Percentiles rank a stretch among this genome's conserved stretches.
Conservation (phyloP, 2,329 filamentous ascomycete genomes). For the Exophiala oligosperma region DNA sequence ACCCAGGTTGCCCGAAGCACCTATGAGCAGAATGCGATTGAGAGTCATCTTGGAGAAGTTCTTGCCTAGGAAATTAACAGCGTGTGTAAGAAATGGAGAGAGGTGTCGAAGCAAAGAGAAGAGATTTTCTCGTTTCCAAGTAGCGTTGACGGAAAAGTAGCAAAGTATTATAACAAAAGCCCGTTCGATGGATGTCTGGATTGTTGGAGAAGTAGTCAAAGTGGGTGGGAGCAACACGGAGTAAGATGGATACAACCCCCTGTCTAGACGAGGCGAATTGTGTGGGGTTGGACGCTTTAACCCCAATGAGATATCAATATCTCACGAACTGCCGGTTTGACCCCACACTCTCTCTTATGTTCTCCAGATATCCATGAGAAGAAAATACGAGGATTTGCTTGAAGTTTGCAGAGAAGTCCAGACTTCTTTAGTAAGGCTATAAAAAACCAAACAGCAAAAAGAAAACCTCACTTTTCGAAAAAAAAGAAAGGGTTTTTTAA, state of each 20-base stretch:
- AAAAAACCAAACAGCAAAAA: too few relatives aligned
- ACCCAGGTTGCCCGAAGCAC: conserved; percentile 22
- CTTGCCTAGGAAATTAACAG: background rate
- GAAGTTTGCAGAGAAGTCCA: too few relatives aligned
- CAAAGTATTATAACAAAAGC: background rate
- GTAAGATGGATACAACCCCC: too few relatives aligned
- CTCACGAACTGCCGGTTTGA: background rate
- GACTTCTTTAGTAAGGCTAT: too few relatives aligned
- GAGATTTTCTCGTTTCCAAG: too few relatives aligned
- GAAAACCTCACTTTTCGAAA: too few relatives aligned
- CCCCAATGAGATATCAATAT: background rate
- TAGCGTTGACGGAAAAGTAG: background rate
- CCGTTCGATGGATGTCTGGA: background rate
- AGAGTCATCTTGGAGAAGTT: conserved; percentile 10
- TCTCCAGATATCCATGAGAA: too few relatives aligned
- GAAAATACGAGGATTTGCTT: too few relatives aligned
- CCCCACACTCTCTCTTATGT: background rate
- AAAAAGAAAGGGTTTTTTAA: too few relatives aligned
- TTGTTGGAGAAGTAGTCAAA: too few relatives aligned
- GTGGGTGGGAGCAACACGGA: too few relatives aligned
- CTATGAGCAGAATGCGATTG: conserved; percentile 17
- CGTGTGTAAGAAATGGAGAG: background rate
- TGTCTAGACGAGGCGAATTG: background rate
- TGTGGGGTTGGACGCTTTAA: background rate
- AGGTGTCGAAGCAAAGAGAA: background rate